Evolutionary conservation across 768 basidiomycete species (phyloP), one percentile per base, ranked within the genome.

Genomic region (Pleurotus platypus): DNA sequence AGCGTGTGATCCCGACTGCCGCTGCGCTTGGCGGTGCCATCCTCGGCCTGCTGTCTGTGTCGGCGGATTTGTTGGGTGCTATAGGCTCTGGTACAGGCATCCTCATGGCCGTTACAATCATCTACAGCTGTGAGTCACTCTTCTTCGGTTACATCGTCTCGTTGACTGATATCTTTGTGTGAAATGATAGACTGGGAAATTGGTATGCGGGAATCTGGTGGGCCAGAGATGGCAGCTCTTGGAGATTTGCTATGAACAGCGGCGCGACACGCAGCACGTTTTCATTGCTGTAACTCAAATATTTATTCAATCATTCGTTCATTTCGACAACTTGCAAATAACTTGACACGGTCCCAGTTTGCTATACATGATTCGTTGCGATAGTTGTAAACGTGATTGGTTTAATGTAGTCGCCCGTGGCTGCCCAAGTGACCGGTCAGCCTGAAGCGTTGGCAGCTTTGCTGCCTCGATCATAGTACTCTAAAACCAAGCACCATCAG

Each of bases 21-120:
- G 97, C 96, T 22, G 93, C 95, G 0, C 92, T 98, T 61, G 96
- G 97, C 43, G 96, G 96, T 35, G 97, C 95, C 16, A 92, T 94
- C 58, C 87, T 98, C 9, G 96, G 95, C 27, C 75, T 97, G 13
- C 76, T 98, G 26, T 91, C 89, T 7, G 95, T 99, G 56, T 80
- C 85, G 8, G 95, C 97, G 2, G 96, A 99, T 67, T 73, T 99
- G 60, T 89, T 95, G 80, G 97, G 97, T 53, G 97, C 96, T 2
- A 89, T 98, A 58, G 95, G 95, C 9, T 93, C 90, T 65, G 94
- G 94, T 48, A 95, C 92, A 4, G 92, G 93, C 80, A 97, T 97
- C 67, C 78, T 98, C 61, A 95, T 98, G 93, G 94, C 94, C 30
- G 94, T 96, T 51, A 97, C 96, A 22, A 98, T 94, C 68, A 97